These are phyloP conservation scores for Verticillium nubilum DNA, from an alignment of 2,329 filamentous ascomycete genomes.

Conservation along the genomic window DNA sequence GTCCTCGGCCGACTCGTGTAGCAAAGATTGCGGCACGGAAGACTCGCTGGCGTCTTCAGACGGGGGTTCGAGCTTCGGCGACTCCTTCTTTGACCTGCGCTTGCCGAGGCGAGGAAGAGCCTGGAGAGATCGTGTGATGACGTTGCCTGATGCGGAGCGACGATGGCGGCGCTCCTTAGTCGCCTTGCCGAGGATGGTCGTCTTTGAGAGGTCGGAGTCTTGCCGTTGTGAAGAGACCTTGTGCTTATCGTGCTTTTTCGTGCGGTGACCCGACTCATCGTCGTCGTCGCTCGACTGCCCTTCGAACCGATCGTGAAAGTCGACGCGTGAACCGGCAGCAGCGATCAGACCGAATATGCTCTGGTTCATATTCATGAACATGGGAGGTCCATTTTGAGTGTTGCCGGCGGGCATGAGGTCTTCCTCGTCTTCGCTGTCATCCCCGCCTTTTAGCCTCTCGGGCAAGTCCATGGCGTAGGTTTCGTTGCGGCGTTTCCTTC, in stretches of 20 bases:
- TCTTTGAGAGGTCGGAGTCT: slow-evolving; percentile 20
- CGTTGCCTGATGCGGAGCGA: slow-evolving; percentile 47
- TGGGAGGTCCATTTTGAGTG: slow-evolving; percentile 34
- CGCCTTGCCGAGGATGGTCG: slow-evolving; percentile 26
- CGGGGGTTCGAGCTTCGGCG: slow-evolving; percentile 25
- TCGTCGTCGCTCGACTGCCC: slow-evolving; percentile 76
- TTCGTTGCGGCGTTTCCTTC: slow-evolving; percentile 36
- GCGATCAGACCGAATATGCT: slow-evolving; percentile 91
- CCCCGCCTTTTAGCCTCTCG: slow-evolving; percentile 45
- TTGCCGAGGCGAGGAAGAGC: slow-evolving; percentile 43
- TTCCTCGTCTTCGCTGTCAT: slow-evolving; percentile 43
- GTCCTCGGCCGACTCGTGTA: slow-evolving; percentile 8
- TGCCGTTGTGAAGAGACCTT: slow-evolving; percentile 33
- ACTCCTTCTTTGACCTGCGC: background rate
- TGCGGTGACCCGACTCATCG: slow-evolving; percentile 32
- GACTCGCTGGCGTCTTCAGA: slow-evolving; percentile 25
- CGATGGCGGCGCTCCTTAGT: slow-evolving; percentile 21
- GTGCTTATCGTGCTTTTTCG: slow-evolving; percentile 22
- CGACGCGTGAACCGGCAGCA: slow-evolving; percentile 74
- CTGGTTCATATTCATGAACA: slow-evolving; percentile 79
- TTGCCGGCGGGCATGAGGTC: slow-evolving; percentile 32
- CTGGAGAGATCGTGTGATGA: slow-evolving; percentile 60
- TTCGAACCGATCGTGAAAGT: slow-evolving; percentile 78
- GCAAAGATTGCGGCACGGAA: slow-evolving; percentile 11
- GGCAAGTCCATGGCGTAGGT: slow-evolving; percentile 43